Base-by-base conservation (phyloP, 208 protist genomes). In the Herpetomonas samuelpessoai region DNA sequence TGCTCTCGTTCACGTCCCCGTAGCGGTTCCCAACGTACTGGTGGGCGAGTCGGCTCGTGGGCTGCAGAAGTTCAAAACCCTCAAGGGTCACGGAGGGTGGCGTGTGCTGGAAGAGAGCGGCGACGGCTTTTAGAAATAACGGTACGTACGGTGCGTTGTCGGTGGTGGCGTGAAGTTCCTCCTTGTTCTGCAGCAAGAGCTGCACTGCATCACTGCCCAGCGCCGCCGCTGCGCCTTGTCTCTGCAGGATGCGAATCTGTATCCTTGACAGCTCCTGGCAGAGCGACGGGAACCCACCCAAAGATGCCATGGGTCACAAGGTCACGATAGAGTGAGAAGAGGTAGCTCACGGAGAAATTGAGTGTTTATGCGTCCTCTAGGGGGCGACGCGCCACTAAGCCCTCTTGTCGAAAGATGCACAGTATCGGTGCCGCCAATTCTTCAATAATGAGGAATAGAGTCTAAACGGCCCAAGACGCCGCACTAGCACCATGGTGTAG, bases 191-290 rank as follows among this genome's bases (percentile, higher is more conserved):
- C 2, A 65, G 72, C 49, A 96, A 62, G 16, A 81, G 63, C 52
- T 73, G 67, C 22, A 88, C 54, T 0, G 79, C 86, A 45, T 92
- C 74, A 21, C 46, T 35, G 3, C 68, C 59, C 21, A 91, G 35
- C 28, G 57, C 16, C 12, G 66, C 52, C 0, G 76, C 83, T 25
- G 70, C 59, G n/a, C 71, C 84, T 12, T 84, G 65, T 18, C 89
- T 83, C 19, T 75, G 81, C 39, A 96, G 73, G 56, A 93, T 50
- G 26, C 74, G 70, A 30, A 96, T 54, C 51, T 96, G 89, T 7
- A 96, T 60, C n/a, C 68, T 69, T 6, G 74, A 62, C 56, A 96
- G 65, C 59, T 48, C 44, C 44, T 48, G 44, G 19, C 44, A 48
- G 16, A 48, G 44, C 4, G 44, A 22, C 4, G 44, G 16, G 44